A percentile compares a stretch with the other conserved stretches of the same genome.
phyloP scores from a whole-genome alignment of 306 rosid species.

The Trifolium dubium region DNA sequence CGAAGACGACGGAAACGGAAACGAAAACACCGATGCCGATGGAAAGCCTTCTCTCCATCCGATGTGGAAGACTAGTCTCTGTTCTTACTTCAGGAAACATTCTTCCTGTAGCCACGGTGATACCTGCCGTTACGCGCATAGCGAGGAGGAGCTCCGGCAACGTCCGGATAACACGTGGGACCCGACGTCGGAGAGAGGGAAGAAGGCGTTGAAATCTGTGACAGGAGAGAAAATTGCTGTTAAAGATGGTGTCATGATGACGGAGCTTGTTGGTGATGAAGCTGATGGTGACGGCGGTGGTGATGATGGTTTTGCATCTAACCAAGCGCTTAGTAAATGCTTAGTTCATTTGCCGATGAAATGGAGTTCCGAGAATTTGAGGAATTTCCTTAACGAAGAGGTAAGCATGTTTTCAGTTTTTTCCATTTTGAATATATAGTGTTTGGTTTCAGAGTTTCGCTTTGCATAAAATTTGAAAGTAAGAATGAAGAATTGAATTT shows the following conservation, averaged over 20 bases:
- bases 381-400: slow-evolving; percentile 59
- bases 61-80: slow-evolving; percentile 87
- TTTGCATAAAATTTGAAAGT: no score
- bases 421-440: no score
- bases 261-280: slow-evolving; percentile 67
- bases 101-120: slow-evolving; percentile 77
- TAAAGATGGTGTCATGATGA: slow-evolving; percentile 69
- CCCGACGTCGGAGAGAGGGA: slow-evolving; percentile 87
- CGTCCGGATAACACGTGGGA: slow-evolving; percentile 93
- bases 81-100: slow-evolving; percentile 75
- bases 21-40: slow-evolving; percentile 9
- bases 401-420: slow-evolving; percentile 37
- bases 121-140: slow-evolving; percentile 76
- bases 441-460: no score
- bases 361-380: slow-evolving; percentile 74
- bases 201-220: slow-evolving; percentile 61
- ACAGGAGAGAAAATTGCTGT: slow-evolving; percentile 30
- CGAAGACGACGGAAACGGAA: slow-evolving; percentile 39
- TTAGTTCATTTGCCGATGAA: slow-evolving; percentile 80
- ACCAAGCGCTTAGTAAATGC: slow-evolving; percentile 65
- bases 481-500: no score
- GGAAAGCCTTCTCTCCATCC: slow-evolving; percentile 52
- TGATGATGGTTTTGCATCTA: neutral
- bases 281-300: slow-evolving; percentile 34
- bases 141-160: slow-evolving; percentile 85